Percentiles rank a stretch among this genome's conserved stretches.
phyloP scores from a whole-genome alignment of 345 rosid species.

The Bruguiera sexangula region DNA sequence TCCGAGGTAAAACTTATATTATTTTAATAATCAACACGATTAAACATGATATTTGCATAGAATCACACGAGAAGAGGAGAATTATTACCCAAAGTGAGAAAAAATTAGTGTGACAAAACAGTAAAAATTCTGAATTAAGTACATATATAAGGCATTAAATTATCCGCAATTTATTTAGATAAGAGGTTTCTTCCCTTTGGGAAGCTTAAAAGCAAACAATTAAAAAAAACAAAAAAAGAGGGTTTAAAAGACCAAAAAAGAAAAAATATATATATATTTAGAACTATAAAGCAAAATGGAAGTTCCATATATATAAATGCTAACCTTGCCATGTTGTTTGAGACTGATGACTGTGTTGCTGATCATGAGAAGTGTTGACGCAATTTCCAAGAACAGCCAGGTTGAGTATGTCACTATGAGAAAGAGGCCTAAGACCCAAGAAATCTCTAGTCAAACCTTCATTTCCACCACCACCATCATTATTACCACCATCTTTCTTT shows the following conservation, averaged over 20 bases:
- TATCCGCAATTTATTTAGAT: background rate
- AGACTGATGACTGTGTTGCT: slow-evolving; percentile 31
- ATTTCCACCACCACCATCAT: slow-evolving; percentile 24
- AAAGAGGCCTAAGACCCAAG: slow-evolving; percentile 67
- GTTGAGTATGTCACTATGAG: slow-evolving; percentile 65
- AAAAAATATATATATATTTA: background rate
- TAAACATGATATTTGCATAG: background rate
- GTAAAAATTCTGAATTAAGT: slow-evolving; percentile 1
- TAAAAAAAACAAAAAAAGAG: background rate
- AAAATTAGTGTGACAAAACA: background rate
- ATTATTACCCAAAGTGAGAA: background rate
- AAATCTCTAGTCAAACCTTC: slow-evolving; percentile 84
- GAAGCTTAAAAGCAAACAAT: slow-evolving; percentile 18
- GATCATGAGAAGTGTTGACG: slow-evolving; percentile 41
- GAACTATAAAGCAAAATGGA: slow-evolving; percentile 3
- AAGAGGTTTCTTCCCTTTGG: slow-evolving; percentile 43
- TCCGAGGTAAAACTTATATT: too few species aligned
- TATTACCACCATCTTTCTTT: slow-evolving; percentile 20
- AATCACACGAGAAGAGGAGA: background rate
- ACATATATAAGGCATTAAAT: slow-evolving; percentile 12
- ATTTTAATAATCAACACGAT: too few species aligned
- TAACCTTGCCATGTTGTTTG: slow-evolving; percentile 71
- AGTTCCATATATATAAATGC: slow-evolving; percentile 15
- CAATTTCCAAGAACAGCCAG: slow-evolving; percentile 62
- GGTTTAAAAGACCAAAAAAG: background rate